Conservation (phyloP, 345 rosid species). For the Pistacia integerrima region DNA sequence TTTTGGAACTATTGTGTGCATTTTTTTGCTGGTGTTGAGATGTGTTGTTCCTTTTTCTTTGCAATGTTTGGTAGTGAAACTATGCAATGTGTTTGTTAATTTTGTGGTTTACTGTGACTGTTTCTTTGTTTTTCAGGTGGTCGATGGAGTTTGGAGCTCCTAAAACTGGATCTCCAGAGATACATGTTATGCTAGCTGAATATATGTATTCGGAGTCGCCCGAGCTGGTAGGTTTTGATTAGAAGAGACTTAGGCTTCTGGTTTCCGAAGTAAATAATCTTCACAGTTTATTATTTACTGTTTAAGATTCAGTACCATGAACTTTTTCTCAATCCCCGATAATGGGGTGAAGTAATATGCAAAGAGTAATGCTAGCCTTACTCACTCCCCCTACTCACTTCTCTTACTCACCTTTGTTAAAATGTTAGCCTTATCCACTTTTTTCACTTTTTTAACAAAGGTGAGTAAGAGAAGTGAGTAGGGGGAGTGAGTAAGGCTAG, state of each 20-base stretch:
- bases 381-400: too few relatives aligned
- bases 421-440: too few relatives aligned
- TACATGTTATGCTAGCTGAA: constrained; percentile 88
- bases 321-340: not conserved
- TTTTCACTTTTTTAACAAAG: too few relatives aligned
- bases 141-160: constrained; percentile 79
- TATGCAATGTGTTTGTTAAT: not conserved
- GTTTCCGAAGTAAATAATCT: constrained; percentile 10
- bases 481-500: too few relatives aligned
- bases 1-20: not conserved
- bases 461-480: too few relatives aligned
- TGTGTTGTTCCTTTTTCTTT: not conserved
- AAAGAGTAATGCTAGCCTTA: too few relatives aligned
- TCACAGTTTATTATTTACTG: not conserved
- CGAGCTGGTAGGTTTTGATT: constrained; percentile 66
- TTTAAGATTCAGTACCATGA: not conserved
- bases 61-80: not conserved
- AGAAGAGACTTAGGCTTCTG: constrained; percentile 2
- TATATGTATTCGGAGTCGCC: constrained; percentile 86
- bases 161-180: constrained; percentile 65
- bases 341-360: too few relatives aligned
- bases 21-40: not conserved
- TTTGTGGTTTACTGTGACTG: not conserved
- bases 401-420: too few relatives aligned
- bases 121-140: constrained; percentile 63